These are phyloP conservation scores for Conoideocrella luteorostrata DNA, from an alignment of 2,329 filamentous ascomycete genomes.

Conservation along the genomic window DNA sequence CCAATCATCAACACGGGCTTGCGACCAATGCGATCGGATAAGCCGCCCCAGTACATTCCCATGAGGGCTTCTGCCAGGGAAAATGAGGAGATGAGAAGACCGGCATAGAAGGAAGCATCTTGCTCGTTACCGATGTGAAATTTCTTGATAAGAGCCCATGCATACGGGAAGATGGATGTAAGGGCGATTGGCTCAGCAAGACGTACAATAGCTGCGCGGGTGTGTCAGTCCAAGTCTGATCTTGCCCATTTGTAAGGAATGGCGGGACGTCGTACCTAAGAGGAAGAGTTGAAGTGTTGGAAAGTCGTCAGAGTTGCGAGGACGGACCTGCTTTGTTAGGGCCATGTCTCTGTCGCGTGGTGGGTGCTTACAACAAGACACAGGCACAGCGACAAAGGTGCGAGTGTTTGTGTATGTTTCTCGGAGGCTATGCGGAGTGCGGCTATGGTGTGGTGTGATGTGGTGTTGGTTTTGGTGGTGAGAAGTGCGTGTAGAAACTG, in stretches of 20 bases:
- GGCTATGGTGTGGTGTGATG: not conserved
- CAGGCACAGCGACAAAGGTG: constrained; percentile 22
- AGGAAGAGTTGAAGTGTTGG: constrained; percentile 77
- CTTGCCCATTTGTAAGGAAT: too few species aligned
- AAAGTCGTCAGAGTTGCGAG: constrained; percentile 65
- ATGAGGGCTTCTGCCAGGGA: constrained; percentile 75
- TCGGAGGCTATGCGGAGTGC: not conserved
- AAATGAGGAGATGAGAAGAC: constrained; percentile 80
- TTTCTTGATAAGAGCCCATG: constrained; percentile 73
- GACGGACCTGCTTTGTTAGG: constrained; percentile 43
- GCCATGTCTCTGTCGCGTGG: constrained; percentile 40
- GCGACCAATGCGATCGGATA: constrained; percentile 76
- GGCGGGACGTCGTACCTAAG: constrained; percentile 55
- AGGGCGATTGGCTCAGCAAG: constrained; percentile 89
- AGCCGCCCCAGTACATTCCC: constrained; percentile 79
- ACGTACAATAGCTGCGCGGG: constrained; percentile 70
- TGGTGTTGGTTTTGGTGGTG: not conserved
- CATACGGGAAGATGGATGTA: constrained; percentile 90
- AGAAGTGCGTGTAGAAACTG: too few species aligned
- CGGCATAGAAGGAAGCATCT: constrained; percentile 83
- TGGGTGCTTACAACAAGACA: constrained; percentile 39
- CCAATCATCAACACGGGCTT: constrained; percentile 81
- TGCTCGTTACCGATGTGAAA: constrained; percentile 65
- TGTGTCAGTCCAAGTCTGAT: constrained; percentile 14
- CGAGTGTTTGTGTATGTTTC: constrained; percentile 16